Conservation (phyloP, 345 rosid genomes). For the Eucalyptus sp. region DNA sequence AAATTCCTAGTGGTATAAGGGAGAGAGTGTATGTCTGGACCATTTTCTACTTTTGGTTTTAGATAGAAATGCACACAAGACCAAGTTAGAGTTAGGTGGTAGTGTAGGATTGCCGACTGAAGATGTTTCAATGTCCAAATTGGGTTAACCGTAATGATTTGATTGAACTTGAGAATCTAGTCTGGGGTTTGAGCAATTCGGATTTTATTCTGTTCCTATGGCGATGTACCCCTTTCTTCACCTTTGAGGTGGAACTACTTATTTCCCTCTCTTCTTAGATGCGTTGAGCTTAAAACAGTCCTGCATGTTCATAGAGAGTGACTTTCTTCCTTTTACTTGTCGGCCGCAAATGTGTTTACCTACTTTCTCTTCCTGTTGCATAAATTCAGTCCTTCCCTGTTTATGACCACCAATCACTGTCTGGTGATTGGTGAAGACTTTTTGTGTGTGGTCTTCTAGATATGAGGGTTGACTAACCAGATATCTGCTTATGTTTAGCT, state of each 20-base stretch:
- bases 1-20: not conserved
- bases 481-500: not conserved
- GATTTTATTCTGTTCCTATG: not conserved
- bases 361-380: not conserved
- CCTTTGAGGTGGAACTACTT: not conserved
- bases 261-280: not conserved
- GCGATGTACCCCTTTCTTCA: not conserved
- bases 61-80: not conserved
- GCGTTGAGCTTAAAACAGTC: not conserved
- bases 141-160: not conserved
- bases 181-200: not conserved
- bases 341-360: not conserved
- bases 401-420: not conserved
- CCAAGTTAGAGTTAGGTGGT: not conserved
- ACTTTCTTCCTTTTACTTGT: not conserved
- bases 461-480: not conserved
- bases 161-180: not conserved
- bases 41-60: not conserved
- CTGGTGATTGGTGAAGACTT: not conserved
- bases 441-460: not conserved
- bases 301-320: not conserved
- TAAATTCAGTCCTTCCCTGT: not conserved
- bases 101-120: not conserved
- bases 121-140: not conserved
- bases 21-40: not conserved